phyloP scores from a whole-genome alignment of 352 stramenopile species.

The Phytophthora sojae region DNA sequence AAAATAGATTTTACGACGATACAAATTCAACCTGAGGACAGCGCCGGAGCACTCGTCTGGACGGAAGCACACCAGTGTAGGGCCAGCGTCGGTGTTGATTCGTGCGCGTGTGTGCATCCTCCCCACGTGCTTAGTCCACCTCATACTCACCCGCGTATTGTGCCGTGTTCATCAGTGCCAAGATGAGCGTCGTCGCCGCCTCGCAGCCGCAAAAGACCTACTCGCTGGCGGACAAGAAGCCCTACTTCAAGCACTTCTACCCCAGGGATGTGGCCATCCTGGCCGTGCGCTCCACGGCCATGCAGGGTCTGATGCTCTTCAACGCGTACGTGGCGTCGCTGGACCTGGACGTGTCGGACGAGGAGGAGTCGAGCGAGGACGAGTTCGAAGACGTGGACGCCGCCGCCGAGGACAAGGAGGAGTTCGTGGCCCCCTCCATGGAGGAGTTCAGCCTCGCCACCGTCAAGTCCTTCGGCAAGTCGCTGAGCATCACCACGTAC shows the following conservation, averaged over 20 bases:
- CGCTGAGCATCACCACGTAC: constrained; percentile 83
- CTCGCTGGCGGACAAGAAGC: constrained; percentile 82
- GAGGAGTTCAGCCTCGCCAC: constrained; percentile 66
- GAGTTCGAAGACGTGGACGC: constrained; percentile 54
- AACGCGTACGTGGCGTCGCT: constrained; percentile 83
- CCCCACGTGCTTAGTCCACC: too few relatives aligned
- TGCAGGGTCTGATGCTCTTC: constrained; percentile 78
- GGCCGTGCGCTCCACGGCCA: constrained; percentile 62
- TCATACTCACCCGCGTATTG: too few relatives aligned
- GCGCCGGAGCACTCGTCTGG: too few relatives aligned
- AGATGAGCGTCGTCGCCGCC: constrained; percentile 67
- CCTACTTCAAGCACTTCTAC: constrained; percentile 88
- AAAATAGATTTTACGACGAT: too few relatives aligned
- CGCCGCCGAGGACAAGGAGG: constrained; percentile 45
- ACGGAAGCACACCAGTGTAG: too few relatives aligned
- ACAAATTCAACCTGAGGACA: too few relatives aligned
- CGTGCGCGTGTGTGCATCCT: too few relatives aligned
- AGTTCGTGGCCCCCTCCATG: constrained; percentile 60
- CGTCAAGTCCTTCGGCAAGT: constrained; percentile 77
- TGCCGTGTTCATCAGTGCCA: background rate
- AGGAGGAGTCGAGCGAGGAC: constrained; percentile 51
- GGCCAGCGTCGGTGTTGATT: too few relatives aligned
- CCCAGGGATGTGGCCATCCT: constrained; percentile 71
- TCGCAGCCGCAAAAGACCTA: constrained; percentile 66
- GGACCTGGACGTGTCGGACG: constrained; percentile 66